Percentiles rank a stretch among this genome's conserved stretches.
Evolutionary conservation across 2,329 filamentous ascomycete genomes (phyloP).

Genomic region (Fusarium sp.): DNA sequence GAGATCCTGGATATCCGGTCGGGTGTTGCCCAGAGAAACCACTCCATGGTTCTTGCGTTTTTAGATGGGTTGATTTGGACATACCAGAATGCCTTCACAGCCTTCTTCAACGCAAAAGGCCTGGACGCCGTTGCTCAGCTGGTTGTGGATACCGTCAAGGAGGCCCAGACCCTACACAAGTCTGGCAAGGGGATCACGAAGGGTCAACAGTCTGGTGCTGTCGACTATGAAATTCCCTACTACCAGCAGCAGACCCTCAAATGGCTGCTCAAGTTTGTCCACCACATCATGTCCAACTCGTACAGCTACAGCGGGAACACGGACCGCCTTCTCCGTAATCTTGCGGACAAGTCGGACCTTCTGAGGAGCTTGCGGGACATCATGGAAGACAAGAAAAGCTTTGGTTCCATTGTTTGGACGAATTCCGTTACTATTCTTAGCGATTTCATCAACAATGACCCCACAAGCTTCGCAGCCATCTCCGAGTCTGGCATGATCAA

Average conservation of each 20-base stretch:
- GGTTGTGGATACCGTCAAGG: slow-evolving; percentile 80
- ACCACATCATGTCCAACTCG: slow-evolving; percentile 90
- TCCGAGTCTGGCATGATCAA: slow-evolving; percentile 92
- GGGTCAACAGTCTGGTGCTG: slow-evolving; percentile 78
- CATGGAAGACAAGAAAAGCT: slow-evolving; percentile 80
- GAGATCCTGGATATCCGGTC: slow-evolving; percentile 89
- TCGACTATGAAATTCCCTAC: slow-evolving; percentile 94
- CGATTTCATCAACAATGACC: slow-evolving; percentile 98
- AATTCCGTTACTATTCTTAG: slow-evolving; percentile 91
- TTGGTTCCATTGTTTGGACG: slow-evolving; percentile 95
- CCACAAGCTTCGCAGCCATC: slow-evolving; percentile 95
- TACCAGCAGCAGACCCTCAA: slow-evolving; percentile 94
- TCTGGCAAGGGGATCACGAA: slow-evolving; percentile 77
- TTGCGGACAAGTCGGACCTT: slow-evolving; percentile 92
- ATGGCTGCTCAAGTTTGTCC: slow-evolving; percentile 94
- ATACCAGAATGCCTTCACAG: slow-evolving; percentile 84
- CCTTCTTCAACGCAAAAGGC: slow-evolving; percentile 83
- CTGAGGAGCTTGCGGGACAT: slow-evolving; percentile 83
- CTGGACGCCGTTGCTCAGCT: slow-evolving; percentile 92
- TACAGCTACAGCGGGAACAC: slow-evolving; percentile 79
- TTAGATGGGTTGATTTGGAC: slow-evolving; percentile 89
- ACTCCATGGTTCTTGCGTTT: slow-evolving; percentile 86
- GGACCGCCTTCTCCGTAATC: slow-evolving; percentile 88
- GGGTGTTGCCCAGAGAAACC: slow-evolving; percentile 81
- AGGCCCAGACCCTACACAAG: slow-evolving; percentile 73